Conservation (phyloP, 176 grass and related monocot genomes). For the Aegilops tauschii region DNA sequence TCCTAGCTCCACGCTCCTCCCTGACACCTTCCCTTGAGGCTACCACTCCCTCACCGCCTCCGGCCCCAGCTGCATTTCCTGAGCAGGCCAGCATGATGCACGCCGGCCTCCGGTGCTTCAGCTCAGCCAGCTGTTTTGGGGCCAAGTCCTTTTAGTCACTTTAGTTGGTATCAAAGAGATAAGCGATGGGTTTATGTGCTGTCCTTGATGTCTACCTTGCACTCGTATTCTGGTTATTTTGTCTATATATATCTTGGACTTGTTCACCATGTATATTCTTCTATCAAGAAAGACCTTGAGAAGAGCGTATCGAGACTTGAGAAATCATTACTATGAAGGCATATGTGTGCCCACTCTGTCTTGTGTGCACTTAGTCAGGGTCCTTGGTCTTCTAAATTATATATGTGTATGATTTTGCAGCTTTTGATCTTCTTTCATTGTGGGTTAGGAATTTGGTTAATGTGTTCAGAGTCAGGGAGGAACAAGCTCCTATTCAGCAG, state of each 20-base stretch:
- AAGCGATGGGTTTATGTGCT: neutral
- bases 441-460: neutral
- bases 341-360: neutral
- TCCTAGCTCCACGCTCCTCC: neutral
- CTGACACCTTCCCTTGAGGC: neutral
- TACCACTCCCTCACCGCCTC: neutral
- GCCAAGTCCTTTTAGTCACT: neutral
- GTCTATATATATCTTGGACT: constrained; percentile 1
- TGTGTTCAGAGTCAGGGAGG: neutral
- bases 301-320: neutral
- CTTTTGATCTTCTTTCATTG: neutral
- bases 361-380: neutral
- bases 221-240: neutral
- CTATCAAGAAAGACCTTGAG: neutral
- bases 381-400: neutral
- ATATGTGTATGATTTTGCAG: neutral
- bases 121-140: neutral
- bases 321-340: neutral
- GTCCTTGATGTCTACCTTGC: neutral
- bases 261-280: neutral
- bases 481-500: neutral
- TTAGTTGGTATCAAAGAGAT: constrained; percentile 8
- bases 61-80: neutral
- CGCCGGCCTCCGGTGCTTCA: neutral
- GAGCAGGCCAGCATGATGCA: neutral